Evolutionary conservation across 352 stramenopile species (phyloP).

Genomic region (Pythium biforme): DNA sequence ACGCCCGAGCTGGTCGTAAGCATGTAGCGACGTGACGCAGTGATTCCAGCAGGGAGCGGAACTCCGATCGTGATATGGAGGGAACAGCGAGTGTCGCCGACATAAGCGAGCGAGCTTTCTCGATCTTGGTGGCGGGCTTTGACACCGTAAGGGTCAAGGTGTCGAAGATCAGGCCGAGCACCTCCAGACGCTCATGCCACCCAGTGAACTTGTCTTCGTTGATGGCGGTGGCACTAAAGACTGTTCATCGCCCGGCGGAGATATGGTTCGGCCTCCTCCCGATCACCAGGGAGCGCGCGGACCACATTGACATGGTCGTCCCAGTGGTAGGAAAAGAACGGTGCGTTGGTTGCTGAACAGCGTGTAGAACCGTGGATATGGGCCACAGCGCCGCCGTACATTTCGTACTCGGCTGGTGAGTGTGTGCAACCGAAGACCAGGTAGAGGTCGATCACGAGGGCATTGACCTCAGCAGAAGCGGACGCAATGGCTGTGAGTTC

Average conservation of each 20-base stretch:
- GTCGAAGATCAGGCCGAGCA: conserved; percentile 24
- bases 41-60: conserved; percentile 9
- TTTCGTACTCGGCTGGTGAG: conserved; percentile 11
- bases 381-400: conserved; percentile 22
- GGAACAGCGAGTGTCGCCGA: neutral
- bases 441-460: conserved; percentile 22
- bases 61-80: conserved; percentile 2
- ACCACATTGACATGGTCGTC: conserved; percentile 28
- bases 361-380: conserved; percentile 8
- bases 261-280: conserved; percentile 5
- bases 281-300: neutral
- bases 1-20: neutral
- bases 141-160: conserved; percentile 6
- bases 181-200: conserved; percentile 12
- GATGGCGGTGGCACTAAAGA: conserved; percentile 10
- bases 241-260: conserved; percentile 17
- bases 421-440: conserved; percentile 20
- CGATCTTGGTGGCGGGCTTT: conserved; percentile 20
- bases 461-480: conserved; percentile 13
- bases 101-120: conserved; percentile 9
- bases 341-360: neutral
- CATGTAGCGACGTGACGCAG: conserved; percentile 6
- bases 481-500: conserved; percentile 17
- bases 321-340: conserved; percentile 23
- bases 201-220: conserved; percentile 28